These are phyloP conservation scores for Dalbergia cultrata DNA, from an alignment of 306 rosid species.

Conservation along the genomic window DNA sequence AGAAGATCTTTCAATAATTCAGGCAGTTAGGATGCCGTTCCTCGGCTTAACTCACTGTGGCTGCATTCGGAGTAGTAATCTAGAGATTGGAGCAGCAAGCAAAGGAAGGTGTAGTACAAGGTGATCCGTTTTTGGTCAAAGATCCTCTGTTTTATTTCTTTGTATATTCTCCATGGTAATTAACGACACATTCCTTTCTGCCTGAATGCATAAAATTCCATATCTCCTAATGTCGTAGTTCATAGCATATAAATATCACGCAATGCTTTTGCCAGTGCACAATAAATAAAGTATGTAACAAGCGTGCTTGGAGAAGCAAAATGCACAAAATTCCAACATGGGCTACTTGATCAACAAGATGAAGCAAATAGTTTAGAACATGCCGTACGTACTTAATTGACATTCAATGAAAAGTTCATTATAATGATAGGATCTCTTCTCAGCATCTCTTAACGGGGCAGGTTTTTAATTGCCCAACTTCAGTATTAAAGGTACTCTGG, in stretches of 20 bases:
- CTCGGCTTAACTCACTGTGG: constrained; percentile 16
- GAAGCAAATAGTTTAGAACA: not conserved
- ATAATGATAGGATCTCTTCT: too few relatives aligned
- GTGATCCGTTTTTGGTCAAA: not conserved
- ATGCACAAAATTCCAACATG: too few relatives aligned
- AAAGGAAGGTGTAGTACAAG: constrained; percentile 13
- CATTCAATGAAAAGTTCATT: too few relatives aligned
- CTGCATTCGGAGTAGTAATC: constrained; percentile 17
- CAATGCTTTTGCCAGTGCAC: too few relatives aligned
- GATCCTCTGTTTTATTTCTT: not conserved
- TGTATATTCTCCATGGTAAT: constrained; percentile 27
- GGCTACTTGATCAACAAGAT: not conserved
- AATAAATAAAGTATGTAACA: too few relatives aligned
- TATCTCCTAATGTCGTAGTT: too few relatives aligned
- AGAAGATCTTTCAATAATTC: constrained; percentile 41
- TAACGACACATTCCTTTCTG: not conserved
- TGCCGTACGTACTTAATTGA: too few relatives aligned
- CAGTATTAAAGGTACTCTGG: too few relatives aligned
- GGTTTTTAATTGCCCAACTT: too few relatives aligned
- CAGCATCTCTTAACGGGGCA: too few relatives aligned
- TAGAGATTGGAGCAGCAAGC: constrained; percentile 27
- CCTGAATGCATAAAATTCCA: not conserved
- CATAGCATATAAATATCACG: not conserved
- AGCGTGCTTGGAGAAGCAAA: too few relatives aligned
- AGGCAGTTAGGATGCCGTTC: constrained; percentile 40